phyloP scores from a whole-genome alignment of 345 rosid species.

The Erucastrum elatum region DNA sequence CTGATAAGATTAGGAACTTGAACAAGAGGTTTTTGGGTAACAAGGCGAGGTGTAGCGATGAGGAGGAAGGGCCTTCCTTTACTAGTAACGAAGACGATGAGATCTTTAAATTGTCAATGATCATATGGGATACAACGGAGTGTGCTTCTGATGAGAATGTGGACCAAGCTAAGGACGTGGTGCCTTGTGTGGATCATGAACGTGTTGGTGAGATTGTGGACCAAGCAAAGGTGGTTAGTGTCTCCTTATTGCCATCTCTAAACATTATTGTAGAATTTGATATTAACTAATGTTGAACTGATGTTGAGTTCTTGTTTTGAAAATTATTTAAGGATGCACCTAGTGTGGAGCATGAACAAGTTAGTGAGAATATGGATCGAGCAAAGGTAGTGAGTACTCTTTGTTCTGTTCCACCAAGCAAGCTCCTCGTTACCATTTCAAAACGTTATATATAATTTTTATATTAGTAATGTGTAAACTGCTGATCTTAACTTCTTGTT shows the following conservation, averaged over 20 bases:
- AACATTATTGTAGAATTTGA: neutral
- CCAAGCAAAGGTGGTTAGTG: neutral
- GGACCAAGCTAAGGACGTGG: neutral
- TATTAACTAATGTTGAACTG: no score
- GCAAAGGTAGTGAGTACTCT: no score
- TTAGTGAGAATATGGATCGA: no score
- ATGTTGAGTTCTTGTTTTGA: no score
- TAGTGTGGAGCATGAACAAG: no score
- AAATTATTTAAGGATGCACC: no score
- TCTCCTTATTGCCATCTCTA: neutral
- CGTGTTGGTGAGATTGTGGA: neutral
- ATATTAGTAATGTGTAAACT: neutral
- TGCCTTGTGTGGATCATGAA: neutral
- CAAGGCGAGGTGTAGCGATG: neutral
- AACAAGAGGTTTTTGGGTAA: conserved; percentile 9
- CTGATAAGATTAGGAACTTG: conserved; percentile 6
- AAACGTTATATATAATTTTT: no score
- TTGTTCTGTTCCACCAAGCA: no score
- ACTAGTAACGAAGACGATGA: conserved; percentile 6
- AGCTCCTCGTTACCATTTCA: no score
- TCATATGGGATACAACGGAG: conserved; percentile 1
- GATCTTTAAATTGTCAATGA: conserved; percentile 6
- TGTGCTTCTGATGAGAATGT: neutral
- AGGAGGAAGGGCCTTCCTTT: conserved; percentile 8
- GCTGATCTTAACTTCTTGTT: neutral